Evolutionary conservation across 2,329 filamentous ascomycete species (phyloP).

Genomic region (Talaromyces albobiverticillius): DNA sequence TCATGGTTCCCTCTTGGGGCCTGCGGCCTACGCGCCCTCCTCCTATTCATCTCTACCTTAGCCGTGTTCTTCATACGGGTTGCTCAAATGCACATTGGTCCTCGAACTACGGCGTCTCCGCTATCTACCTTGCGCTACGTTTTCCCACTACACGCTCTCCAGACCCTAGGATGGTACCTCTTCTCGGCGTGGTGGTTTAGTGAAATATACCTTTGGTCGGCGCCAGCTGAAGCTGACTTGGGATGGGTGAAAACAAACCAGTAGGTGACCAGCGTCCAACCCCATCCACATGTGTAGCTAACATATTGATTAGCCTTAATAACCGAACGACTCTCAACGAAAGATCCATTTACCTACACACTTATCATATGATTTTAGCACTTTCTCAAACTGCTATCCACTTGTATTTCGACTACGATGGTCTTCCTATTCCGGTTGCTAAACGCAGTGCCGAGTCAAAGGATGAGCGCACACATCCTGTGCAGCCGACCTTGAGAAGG

Average conservation of each 20-base stretch:
- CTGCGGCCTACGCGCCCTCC: slow-evolving; percentile 68
- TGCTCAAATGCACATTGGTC: slow-evolving; percentile 73
- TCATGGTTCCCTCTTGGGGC: slow-evolving; percentile 78
- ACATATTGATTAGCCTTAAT: slow-evolving; percentile 36
- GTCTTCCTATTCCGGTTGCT: slow-evolving; percentile 53
- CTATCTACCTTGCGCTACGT: slow-evolving; percentile 62
- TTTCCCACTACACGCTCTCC: slow-evolving; percentile 59
- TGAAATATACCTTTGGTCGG: slow-evolving; percentile 75
- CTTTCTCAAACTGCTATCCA: slow-evolving; percentile 68
- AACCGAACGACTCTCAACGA: slow-evolving; percentile 81
- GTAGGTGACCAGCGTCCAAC: slow-evolving; percentile 43
- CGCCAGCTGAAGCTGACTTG: slow-evolving; percentile 59
- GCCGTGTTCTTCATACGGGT: slow-evolving; percentile 82
- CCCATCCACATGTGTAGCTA: slow-evolving; percentile 9
- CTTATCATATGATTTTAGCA: slow-evolving; percentile 66
- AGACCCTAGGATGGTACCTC: slow-evolving; percentile 73
- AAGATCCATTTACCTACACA: slow-evolving; percentile 74
- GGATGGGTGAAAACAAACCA: slow-evolving; percentile 69
- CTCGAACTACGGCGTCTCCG: slow-evolving; percentile 67
- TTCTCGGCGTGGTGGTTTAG: slow-evolving; percentile 77
- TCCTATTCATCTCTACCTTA: slow-evolving; percentile 74
- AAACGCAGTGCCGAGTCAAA: slow-evolving; percentile 31
- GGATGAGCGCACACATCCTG: slow-evolving; percentile 35
- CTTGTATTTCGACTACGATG: slow-evolving; percentile 70
- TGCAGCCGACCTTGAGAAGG: slow-evolving; percentile 35